Percentiles rank a stretch among this genome's conserved stretches.
These are phyloP conservation scores for Fusarium armeniacum DNA, from an alignment of 2,329 filamentous ascomycete species.

Conservation along the genomic window DNA sequence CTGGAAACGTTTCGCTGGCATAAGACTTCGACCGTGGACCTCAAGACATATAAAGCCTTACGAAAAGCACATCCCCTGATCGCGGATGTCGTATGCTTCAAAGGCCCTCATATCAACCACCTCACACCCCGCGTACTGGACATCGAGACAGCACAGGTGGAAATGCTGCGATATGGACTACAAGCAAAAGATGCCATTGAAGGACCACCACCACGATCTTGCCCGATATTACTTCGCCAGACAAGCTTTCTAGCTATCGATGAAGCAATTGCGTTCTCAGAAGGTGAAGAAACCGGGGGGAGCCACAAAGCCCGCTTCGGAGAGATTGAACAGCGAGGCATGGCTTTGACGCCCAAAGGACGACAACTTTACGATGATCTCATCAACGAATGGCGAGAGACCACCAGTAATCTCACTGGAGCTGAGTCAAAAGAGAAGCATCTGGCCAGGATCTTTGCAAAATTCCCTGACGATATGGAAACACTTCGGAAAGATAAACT, in stretches of 20 bases:
- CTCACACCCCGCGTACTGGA: conserved; percentile 66
- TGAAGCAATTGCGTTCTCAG: conserved; percentile 60
- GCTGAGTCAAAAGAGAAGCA: conserved; percentile 36
- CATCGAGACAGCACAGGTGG: conserved; percentile 60
- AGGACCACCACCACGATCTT: conserved; percentile 61
- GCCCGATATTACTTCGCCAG: conserved; percentile 64
- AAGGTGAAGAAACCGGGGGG: conserved; percentile 47
- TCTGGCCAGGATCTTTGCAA: conserved; percentile 51
- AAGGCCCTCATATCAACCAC: conserved; percentile 66
- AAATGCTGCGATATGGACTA: conserved; percentile 60
- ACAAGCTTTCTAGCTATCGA: conserved; percentile 68
- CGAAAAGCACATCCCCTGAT: conserved; percentile 62
- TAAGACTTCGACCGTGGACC: conserved; percentile 56
- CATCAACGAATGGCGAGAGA: conserved; percentile 51
- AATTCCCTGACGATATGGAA: conserved; percentile 59
- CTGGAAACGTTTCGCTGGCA: conserved; percentile 65
- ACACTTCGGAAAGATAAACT: conserved; percentile 55
- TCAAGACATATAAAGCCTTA: conserved; percentile 59
- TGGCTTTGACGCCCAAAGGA: conserved; percentile 62
- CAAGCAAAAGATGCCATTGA: conserved; percentile 65
- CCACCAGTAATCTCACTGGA: neutral
- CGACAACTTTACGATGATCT: conserved; percentile 62
- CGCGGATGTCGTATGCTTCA: conserved; percentile 61
- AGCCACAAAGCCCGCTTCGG: conserved; percentile 66
- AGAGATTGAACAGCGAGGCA: conserved; percentile 67